These are phyloP conservation scores for Urochloa ruziziensis DNA, from an alignment of 176 grass and related monocot genomes.

Conservation along the genomic window DNA sequence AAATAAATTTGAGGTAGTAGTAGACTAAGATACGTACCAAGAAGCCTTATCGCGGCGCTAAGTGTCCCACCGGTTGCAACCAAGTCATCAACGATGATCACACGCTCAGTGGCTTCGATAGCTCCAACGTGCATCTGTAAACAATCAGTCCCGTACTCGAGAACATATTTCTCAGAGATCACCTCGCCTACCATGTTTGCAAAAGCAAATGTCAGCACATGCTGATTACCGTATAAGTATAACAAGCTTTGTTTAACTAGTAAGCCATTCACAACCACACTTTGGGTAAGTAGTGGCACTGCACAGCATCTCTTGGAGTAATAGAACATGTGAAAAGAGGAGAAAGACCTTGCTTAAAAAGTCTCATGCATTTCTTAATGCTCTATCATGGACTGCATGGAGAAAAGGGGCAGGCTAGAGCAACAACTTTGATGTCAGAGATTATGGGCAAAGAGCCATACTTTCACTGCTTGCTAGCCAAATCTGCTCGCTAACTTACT, in stretches of 20 bases:
- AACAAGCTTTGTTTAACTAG: background rate
- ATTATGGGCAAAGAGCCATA: background rate
- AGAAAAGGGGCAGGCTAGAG: background rate
- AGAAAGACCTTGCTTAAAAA: background rate
- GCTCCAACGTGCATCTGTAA: slow-evolving; percentile 94
- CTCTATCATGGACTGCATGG: slow-evolving; percentile 1
- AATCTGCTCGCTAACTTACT: background rate
- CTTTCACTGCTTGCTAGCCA: background rate
- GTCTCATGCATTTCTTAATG: background rate
- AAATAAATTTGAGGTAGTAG: background rate
- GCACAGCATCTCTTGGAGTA: background rate
- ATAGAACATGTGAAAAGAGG: slow-evolving; percentile 1
- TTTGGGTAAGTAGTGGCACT: background rate
- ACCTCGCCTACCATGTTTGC: slow-evolving; percentile 60
- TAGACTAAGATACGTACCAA: slow-evolving; percentile 54
- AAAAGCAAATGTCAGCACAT: slow-evolving; percentile 14
- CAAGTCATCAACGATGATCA: slow-evolving; percentile 73
- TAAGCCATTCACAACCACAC: background rate
- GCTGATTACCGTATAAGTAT: background rate
- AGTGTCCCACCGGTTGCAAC: slow-evolving; percentile 93
- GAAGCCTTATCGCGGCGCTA: slow-evolving; percentile 76
- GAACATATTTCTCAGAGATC: slow-evolving; percentile 77
- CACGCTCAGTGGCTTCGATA: slow-evolving; percentile 59
- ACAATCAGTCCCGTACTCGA: slow-evolving; percentile 89
- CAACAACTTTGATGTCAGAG: background rate